phyloP scores from a whole-genome alignment of 345 rosid species.

The Dovyalis caffra region DNA sequence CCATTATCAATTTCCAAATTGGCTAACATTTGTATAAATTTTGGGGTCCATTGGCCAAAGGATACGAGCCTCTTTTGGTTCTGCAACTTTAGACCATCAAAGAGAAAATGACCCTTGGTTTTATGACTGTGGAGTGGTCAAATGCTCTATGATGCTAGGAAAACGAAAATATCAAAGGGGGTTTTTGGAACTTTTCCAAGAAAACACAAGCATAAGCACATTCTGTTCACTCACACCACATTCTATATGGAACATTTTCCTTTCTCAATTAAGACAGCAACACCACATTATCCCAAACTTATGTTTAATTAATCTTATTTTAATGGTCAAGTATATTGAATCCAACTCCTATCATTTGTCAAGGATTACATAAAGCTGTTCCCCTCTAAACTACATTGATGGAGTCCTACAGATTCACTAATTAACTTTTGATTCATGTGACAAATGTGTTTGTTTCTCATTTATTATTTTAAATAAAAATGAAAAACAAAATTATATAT shows the following conservation, averaged over 20 bases:
- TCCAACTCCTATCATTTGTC: no score
- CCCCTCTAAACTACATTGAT: background rate
- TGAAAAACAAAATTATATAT: no score
- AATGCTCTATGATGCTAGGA: conserved; percentile 3
- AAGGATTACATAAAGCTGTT: background rate
- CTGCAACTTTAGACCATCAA: background rate
- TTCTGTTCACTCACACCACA: background rate
- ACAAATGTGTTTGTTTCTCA: no score
- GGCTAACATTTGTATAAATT: background rate
- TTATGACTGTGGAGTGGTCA: background rate
- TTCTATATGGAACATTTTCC: background rate
- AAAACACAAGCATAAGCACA: conserved; percentile 19
- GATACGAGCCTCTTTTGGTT: background rate
- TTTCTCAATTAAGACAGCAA: background rate
- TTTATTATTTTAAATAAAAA: no score
- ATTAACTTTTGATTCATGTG: background rate
- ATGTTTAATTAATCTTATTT: background rate
- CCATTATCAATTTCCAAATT: conserved; percentile 10
- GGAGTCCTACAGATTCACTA: background rate
- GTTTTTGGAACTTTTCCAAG: conserved; percentile 14
- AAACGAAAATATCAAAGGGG: background rate
- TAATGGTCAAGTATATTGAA: no score
- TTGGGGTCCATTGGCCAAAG: background rate
- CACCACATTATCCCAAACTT: background rate
- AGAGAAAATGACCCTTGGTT: conserved; percentile 30